These are phyloP conservation scores for Brassica carinata DNA, from an alignment of 345 rosid genomes.

Conservation along the genomic window DNA sequence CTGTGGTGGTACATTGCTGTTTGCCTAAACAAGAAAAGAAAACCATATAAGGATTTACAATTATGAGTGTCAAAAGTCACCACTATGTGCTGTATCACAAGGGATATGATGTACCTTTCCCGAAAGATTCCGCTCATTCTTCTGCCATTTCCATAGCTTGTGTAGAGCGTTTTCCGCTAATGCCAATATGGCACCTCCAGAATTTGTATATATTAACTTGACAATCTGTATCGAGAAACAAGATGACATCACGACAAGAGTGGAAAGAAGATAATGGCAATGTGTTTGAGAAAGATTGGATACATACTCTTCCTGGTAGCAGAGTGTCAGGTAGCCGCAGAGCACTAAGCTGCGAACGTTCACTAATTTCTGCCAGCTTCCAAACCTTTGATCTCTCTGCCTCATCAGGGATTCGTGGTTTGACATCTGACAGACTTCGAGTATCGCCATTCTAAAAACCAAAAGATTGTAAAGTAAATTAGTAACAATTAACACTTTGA, in stretches of 20 bases:
- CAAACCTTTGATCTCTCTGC: slow-evolving; percentile 65
- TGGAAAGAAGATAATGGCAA: neutral
- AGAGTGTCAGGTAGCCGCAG: slow-evolving; percentile 63
- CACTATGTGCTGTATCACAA: slow-evolving; percentile 13
- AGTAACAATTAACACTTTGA: neutral
- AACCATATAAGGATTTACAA: neutral
- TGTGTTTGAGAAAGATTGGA: neutral
- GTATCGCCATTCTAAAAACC: slow-evolving; percentile 59
- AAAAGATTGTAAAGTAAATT: slow-evolving; percentile 8
- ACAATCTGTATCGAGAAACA: slow-evolving; percentile 52
- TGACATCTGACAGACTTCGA: slow-evolving; percentile 52
- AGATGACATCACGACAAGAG: slow-evolving; percentile 15
- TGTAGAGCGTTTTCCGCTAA: slow-evolving; percentile 64
- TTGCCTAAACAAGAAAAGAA: slow-evolving; percentile 49
- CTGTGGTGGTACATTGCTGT: slow-evolving; percentile 54
- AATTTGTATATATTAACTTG: slow-evolving; percentile 66
- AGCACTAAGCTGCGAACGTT: slow-evolving; percentile 61
- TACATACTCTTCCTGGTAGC: slow-evolving; percentile 53
- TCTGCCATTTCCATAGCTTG: slow-evolving; percentile 69
- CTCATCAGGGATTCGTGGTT: slow-evolving; percentile 58
- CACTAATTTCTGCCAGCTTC: slow-evolving; percentile 65
- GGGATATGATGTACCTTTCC: slow-evolving; percentile 51
- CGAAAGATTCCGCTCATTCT: slow-evolving; percentile 53
- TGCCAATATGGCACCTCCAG: slow-evolving; percentile 65
- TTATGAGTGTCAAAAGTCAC: neutral